Percentiles rank a stretch among this genome's conserved stretches.
Evolutionary conservation across 2,329 filamentous ascomycete genomes (phyloP).

Genomic region (Clonostachys rosea): DNA sequence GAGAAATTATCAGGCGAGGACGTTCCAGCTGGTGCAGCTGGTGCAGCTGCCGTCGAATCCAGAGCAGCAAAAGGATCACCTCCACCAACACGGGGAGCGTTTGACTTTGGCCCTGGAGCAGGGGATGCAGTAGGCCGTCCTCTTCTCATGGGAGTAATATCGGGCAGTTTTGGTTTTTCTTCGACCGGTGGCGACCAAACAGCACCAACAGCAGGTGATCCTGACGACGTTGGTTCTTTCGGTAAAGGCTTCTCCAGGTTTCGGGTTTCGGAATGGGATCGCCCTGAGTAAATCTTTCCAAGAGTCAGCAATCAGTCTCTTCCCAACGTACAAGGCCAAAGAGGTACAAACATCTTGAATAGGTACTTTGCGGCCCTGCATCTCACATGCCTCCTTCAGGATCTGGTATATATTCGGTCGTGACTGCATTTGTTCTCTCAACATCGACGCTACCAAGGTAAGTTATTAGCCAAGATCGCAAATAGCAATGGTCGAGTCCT

Average conservation of each 20-base stretch:
- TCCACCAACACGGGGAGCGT: slow-evolving; percentile 39
- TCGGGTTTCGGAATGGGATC: slow-evolving; percentile 60
- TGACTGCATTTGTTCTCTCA: slow-evolving; percentile 72
- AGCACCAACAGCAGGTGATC: slow-evolving; percentile 67
- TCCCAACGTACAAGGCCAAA: neutral
- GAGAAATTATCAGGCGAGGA: slow-evolving; percentile 69
- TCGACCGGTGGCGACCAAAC: slow-evolving; percentile 74
- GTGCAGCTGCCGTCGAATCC: slow-evolving; percentile 52
- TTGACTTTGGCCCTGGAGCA: slow-evolving; percentile 36
- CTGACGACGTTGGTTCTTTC: slow-evolving; percentile 38
- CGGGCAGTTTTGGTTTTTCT: slow-evolving; percentile 70
- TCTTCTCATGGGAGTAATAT: slow-evolving; percentile 90
- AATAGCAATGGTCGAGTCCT: neutral
- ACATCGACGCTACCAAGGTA: slow-evolving; percentile 68
- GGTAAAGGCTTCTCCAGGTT: slow-evolving; percentile 44
- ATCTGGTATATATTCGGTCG: slow-evolving; percentile 95
- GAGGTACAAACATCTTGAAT: slow-evolving; percentile 75
- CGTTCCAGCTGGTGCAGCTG: slow-evolving; percentile 15
- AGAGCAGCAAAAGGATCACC: slow-evolving; percentile 89
- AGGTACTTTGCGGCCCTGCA: slow-evolving; percentile 83
- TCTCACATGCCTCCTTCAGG: slow-evolving; percentile 76
- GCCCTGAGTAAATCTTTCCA: slow-evolving; percentile 64
- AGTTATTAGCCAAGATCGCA: slow-evolving; percentile 10
- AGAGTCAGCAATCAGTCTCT: neutral
- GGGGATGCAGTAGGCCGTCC: slow-evolving; percentile 54